Conservation (phyloP, 495 filamentous ascomycete genomes). For the Cairneyella variabilis region DNA sequence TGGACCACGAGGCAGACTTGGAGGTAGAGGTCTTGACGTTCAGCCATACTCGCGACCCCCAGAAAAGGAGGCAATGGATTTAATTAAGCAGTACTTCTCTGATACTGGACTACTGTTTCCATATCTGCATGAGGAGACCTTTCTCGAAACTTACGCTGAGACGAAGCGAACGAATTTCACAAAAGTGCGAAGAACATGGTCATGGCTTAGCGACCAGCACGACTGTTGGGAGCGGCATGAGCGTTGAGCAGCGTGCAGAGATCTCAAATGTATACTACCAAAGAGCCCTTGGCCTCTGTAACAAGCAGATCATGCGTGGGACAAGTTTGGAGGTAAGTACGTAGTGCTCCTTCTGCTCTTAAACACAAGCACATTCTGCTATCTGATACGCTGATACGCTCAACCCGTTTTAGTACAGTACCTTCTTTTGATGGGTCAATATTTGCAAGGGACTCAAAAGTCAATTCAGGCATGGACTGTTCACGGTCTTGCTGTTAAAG, state of each 20-base stretch:
- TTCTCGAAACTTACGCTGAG: slow-evolving; percentile 32
- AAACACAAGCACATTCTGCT: too few species aligned
- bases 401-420: too few species aligned
- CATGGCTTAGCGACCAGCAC: slow-evolving; percentile 25
- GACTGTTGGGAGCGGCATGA: background rate
- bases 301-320: slow-evolving; percentile 28
- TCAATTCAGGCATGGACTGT: slow-evolving; percentile 33
- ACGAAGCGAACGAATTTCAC: slow-evolving; percentile 27
- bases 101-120: slow-evolving; percentile 35
- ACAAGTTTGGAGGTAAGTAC: slow-evolving; percentile 33
- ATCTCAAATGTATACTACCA: slow-evolving; percentile 34
- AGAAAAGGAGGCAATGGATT: slow-evolving; percentile 16
- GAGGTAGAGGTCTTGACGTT: background rate
- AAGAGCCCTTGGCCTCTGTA: slow-evolving; percentile 24
- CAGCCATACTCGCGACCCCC: slow-evolving; percentile 26
- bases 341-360: too few species aligned
- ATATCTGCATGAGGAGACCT: slow-evolving; percentile 32
- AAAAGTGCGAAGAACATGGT: slow-evolving; percentile 29
- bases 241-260: slow-evolving; percentile 3
- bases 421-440: slow-evolving; percentile 32
- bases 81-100: slow-evolving; percentile 33
- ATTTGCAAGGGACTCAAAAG: slow-evolving; percentile 35
- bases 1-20: background rate
- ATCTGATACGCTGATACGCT: too few species aligned
- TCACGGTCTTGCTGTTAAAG: slow-evolving; percentile 33